Evolutionary conservation across 2,329 filamentous ascomycete species (phyloP), one percentile per base, ranked within the genome.

Genomic region (Chaetomium strumarium): DNA sequence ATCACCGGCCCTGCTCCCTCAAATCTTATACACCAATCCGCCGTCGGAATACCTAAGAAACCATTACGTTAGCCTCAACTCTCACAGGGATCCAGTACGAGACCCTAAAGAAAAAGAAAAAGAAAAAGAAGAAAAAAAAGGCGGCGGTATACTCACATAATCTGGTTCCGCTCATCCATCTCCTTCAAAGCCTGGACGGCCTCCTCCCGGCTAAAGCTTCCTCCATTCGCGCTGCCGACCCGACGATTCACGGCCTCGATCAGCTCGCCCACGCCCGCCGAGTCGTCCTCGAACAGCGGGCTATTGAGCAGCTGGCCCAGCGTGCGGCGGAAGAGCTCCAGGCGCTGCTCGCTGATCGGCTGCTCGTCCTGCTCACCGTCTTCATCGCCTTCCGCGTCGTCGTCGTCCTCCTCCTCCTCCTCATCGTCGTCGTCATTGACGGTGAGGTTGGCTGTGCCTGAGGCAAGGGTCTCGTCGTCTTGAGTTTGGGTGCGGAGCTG

Each of bases 221-320:
- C 79, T 24, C 24, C 24, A 24, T 24, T 24, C 78, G 5, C 77
- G 78, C 24, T 72, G 66, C 2, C 70, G 62, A 39, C 70, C 62
- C 42, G 79, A 4, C 73, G 73, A 67, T 99, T 99, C 46, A 99
- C 87, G 9, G 88, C 88, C 3, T 77, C 78, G 16, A 96, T 77
- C 31, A 99, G 77, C 24, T 81, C 80, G 57, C 84, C 81, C 2
- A 96, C 78, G 55, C 85, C 79, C 13, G 90, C 90, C 16, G 85
- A 83, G 63, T 97, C 93, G 56, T 95, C 88, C 31, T 85, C 82
- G 66, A 99, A 99, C n/a, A 99, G 70, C 12, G 81, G 77, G 0
- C 86, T 86, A 62, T 86, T 85, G 64, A 96, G 85, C 49, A 99
- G 76, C 62, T 89, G 86, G 20, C 93, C 93, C 3, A 99, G 76